phyloP scores from a whole-genome alignment of 441 rosid genomes.

The Iberis amara region DNA sequence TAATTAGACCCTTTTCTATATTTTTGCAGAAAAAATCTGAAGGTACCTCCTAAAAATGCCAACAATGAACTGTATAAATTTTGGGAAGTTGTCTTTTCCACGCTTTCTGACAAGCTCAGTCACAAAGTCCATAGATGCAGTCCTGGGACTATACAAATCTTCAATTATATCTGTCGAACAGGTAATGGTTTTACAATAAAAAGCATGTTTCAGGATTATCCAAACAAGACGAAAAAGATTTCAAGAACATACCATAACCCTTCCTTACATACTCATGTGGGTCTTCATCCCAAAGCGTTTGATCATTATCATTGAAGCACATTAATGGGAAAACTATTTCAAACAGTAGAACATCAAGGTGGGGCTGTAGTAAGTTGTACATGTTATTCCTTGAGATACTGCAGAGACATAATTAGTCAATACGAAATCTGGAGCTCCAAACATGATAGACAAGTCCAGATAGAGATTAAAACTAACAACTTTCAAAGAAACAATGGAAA shows the following conservation, averaged over 20 bases:
- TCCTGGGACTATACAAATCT: slow-evolving; percentile 84
- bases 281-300: slow-evolving; percentile 99
- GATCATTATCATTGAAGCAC: slow-evolving; percentile 98
- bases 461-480: slow-evolving; percentile 3
- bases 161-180: slow-evolving; percentile 63
- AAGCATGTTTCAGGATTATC: slow-evolving; percentile 6
- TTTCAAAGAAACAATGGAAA: slow-evolving; percentile 13
- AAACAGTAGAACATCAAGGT: slow-evolving; percentile 78
- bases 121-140: slow-evolving; percentile 86
- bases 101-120: slow-evolving; percentile 85
- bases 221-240: slow-evolving; percentile 19
- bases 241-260: slow-evolving; percentile 78
- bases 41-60: slow-evolving; percentile 63
- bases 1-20: slow-evolving; percentile 21
- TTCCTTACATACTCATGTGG: slow-evolving; percentile 98
- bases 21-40: slow-evolving; percentile 5
- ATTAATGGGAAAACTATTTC: slow-evolving; percentile 91
- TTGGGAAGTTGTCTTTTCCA: slow-evolving; percentile 67
- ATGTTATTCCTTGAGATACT: slow-evolving; percentile 78
- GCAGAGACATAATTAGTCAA: slow-evolving; percentile 32
- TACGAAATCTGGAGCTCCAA: slow-evolving; percentile 9
- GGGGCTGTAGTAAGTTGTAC: slow-evolving; percentile 82
- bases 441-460: slow-evolving; percentile 14
- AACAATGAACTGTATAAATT: slow-evolving; percentile 61
- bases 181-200: slow-evolving; percentile 19